Evolutionary conservation across 352 stramenopile genomes (phyloP).

Genomic region (Phytophthora fragariae): DNA sequence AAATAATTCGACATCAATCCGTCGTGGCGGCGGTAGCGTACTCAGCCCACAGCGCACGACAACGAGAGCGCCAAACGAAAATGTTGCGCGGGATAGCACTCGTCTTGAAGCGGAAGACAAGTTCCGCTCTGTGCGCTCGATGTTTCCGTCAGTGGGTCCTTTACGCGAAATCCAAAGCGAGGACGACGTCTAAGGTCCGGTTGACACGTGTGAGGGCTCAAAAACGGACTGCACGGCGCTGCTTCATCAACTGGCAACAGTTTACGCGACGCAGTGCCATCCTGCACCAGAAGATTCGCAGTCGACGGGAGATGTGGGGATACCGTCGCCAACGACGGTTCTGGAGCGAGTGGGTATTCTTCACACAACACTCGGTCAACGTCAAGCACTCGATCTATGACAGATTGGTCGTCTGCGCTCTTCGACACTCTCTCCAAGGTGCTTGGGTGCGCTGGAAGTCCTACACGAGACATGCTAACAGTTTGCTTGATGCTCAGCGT

Average conservation of each 20-base stretch:
- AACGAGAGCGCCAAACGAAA: slow-evolving; percentile 43
- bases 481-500: slow-evolving; percentile 20
- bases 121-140: slow-evolving; percentile 12
- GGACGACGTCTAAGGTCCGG: slow-evolving; percentile 9
- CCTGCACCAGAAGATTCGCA: slow-evolving; percentile 19
- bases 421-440: slow-evolving; percentile 24
- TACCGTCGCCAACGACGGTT: slow-evolving; percentile 7
- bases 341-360: slow-evolving; percentile 21
- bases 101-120: slow-evolving; percentile 35
- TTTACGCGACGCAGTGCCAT: background rate
- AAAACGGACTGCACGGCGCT: slow-evolving; percentile 6
- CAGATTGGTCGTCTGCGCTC: slow-evolving; percentile 24
- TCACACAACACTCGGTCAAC: slow-evolving; percentile 19
- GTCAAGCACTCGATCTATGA: slow-evolving; percentile 30
- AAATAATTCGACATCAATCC: slow-evolving; percentile 41
- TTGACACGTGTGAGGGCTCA: slow-evolving; percentile 14
- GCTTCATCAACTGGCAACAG: slow-evolving; percentile 25
- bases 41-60: slow-evolving; percentile 39
- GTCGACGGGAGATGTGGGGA: slow-evolving; percentile 13
- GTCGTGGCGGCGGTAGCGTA: slow-evolving; percentile 39
- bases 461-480: slow-evolving; percentile 14
- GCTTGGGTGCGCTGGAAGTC: slow-evolving; percentile 27
- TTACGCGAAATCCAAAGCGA: slow-evolving; percentile 22
- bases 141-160: slow-evolving; percentile 34
- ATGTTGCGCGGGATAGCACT: slow-evolving; percentile 34